Evolutionary conservation across 371 early-diverging fungal species (phyloP), one percentile per base, ranked within the genome.

Genomic region (Mucor circinelloides): DNA sequence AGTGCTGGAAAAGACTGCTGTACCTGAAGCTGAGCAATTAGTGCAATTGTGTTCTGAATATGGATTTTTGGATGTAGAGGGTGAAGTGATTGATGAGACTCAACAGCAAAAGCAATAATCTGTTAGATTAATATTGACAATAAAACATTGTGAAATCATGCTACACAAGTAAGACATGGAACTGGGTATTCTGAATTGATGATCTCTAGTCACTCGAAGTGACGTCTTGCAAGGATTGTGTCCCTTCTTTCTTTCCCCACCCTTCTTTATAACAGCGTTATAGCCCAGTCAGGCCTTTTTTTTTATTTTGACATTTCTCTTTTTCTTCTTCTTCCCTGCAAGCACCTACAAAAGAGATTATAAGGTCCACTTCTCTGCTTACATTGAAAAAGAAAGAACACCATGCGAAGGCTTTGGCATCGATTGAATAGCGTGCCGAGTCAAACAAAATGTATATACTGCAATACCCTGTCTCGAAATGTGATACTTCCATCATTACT

Each of bases 21-120:
- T 89, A 5, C 82, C 89, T 25, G 87, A 93, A 72, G 95, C 93
- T 2, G 95, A 95, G 73, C 73, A 80, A 19, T 74, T 91, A 7
- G 81, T 94, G 27, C 75, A 87, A n/a, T 78, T 89, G 17, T 93
- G 94, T 66, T 88, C 89, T 28, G 79, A 90, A 30, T 90, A 89
- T 66, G 89, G 88, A n/a, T 92, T 94, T 61, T 75, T 94, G 63
- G 80, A 84, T 68, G 80, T 90, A 7, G 88, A 84, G 60, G 85
- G 84, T 17, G 81, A 84, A 46, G 84, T 85, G 2, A 80, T 87
- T 58, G 87, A 88, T 66, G 70, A 71, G 52, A 78, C 81, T 31
- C 64, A 65, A 56, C 46, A 55, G 19, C 44, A 66, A 54, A 31
- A 71, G 23, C 40, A 28, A 46, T 55, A 7, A 31, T 52, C 7